Evolutionary conservation across 306 rosid genomes (phyloP), one percentile per base, ranked within the genome.

Genomic region (Prunus davidiana): DNA sequence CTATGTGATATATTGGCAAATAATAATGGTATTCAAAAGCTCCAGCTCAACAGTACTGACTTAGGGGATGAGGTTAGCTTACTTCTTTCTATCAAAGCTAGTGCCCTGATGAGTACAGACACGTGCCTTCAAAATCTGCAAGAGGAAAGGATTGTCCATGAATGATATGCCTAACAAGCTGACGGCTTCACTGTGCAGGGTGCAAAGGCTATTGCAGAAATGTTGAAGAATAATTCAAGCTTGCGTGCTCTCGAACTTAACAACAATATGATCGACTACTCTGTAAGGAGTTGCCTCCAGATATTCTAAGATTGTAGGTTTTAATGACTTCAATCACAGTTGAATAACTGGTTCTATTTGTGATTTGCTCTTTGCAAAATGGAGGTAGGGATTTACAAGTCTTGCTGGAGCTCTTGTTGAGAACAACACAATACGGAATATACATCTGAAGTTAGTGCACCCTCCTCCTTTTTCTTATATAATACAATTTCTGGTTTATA

Each of bases 331-430:
- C 19, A 62, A 50, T 63, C 67, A 71, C 11, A 14, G 28, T 73
- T 46, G 68, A 46, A 2, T 61, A 43, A 78, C 63, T 73, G 84
- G 73, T 80, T 84, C 64, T 76, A 45, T 61, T 73, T 75, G 25
- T 81, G 32, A 55, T 71, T 75, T 82, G 64, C 79, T 69, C 80
- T 74, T 87, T 70, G 57, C 82, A 77, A 79, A 84, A 80, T 88
- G 89, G 94, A 85, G 87, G 87, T 85, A 95, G 99, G 99, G 99
- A 81, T 95, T 95, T 80, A 77, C 97, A 75, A 88, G 97, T 87
- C 85, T 95, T 72, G 99, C 97, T 32, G 99, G 91, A 73, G 99
- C 97, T 80, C 96, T 95, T 83, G 83, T 86, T 63, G 99, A 88
- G 88, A 92, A 90, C 80, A 92, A 84, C 80, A 84, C 85, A 49